phyloP scores from a whole-genome alignment of 345 rosid genomes.

The Hypericum perforatum region DNA sequence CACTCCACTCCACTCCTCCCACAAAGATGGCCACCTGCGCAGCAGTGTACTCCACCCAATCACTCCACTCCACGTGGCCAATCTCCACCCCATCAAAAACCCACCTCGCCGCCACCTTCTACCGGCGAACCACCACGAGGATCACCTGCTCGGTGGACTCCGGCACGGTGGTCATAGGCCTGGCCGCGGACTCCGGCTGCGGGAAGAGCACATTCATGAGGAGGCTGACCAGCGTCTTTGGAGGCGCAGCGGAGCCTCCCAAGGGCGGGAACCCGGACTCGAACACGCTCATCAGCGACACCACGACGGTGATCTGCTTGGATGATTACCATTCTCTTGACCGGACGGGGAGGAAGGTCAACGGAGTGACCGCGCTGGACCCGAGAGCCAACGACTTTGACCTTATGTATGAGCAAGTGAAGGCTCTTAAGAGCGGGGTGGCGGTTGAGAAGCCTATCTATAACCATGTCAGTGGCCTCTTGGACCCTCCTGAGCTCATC shows the following conservation, averaged over 20 bases:
- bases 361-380: conserved; percentile 91
- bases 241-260: conserved; percentile 92
- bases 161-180: conserved; percentile 73
- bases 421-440: conserved; percentile 71
- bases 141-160: conserved; percentile 31
- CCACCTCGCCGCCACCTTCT: conserved; percentile 35
- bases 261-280: conserved; percentile 96
- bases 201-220: conserved; percentile 91
- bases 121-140: conserved; percentile 6
- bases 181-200: conserved; percentile 92
- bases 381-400: conserved; percentile 86
- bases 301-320: conserved; percentile 81
- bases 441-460: conserved; percentile 87
- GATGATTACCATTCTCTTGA: conserved; percentile 93
- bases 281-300: conserved; percentile 85
- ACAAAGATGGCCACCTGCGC: conserved; percentile 61
- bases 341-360: conserved; percentile 75
- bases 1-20: conserved; percentile 4
- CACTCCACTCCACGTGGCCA: conserved; percentile 59
- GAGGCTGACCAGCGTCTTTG: conserved; percentile 83
- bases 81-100: conserved; percentile 41
- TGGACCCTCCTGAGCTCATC: conserved; percentile 87
- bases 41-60: conserved; percentile 57
- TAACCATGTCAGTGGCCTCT: conserved; percentile 81
- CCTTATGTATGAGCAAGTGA: conserved; percentile 93